Evolutionary conservation across 1,284 basidiomycete genomes (phyloP), one percentile per base, ranked within the genome.

Genomic region (Moesziomyces antarcticus): DNA sequence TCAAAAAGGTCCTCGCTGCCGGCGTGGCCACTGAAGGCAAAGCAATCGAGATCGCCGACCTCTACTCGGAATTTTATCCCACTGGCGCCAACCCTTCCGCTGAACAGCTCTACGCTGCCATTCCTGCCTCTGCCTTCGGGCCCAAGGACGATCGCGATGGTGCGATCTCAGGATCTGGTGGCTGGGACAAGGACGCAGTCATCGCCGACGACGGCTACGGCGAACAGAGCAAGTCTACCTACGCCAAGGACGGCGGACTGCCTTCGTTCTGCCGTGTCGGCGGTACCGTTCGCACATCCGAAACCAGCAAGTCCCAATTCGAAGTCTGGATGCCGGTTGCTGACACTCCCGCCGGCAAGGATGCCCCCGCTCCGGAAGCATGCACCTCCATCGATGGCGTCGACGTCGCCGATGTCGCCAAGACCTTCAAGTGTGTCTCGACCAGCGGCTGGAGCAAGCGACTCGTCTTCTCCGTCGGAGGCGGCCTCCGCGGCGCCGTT

Each of bases 221-320:
- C 41, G 58, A 67, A 21, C 50, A 59, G 33, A 58, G 43, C n/a
- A 27, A 46, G 25, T 21, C 42, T 1, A 3, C 50, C 0, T 41
- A 46, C 27, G 33, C 40, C 47, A 25, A 21, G 10, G n/a, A 57
- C 0, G 75, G 75, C 11, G 67, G 66, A 14, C 45, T 77, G 5
- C 75, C 75, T n/a, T 33, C 62, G 11, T 77, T 77, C 40, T 77
- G 75, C 42, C 73, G 75, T 10, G 66, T 77, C 27, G 75, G 75
- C 3, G 75, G 61, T 18, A 54, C 49, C 44, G 57, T 75, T 24
- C 42, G 67, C 13, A 77, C 72, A 0, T 59, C 41, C 33, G 16
- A 27, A 5, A 30, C 56, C 22, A 66, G 48, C 43, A 55, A 56
- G 35, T 56, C 57, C 33, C 54, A 66, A n/a, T 73, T 73, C 35